Percentiles rank a stretch among this genome's conserved stretches.
Evolutionary conservation across 768 basidiomycete genomes (phyloP).

Genomic region (Kwoniella dejecticola): DNA sequence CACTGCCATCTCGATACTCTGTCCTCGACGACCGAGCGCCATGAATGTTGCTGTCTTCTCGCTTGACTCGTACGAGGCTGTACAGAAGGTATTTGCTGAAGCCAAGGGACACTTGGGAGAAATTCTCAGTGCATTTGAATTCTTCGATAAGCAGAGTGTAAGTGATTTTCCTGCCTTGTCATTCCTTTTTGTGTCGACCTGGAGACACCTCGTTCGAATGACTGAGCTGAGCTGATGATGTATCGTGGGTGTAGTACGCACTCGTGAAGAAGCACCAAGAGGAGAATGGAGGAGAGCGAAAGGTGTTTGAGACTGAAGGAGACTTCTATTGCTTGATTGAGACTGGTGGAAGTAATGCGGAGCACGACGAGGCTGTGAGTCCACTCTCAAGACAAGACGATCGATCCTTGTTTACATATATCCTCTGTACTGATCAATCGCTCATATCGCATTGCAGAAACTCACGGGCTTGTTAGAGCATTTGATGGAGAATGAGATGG

Average conservation of each 20-base stretch:
- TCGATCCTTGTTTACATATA: too few species aligned
- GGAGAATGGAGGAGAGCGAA: constrained; percentile 69
- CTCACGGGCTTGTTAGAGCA: constrained; percentile 71
- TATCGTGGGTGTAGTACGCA: constrained; percentile 59
- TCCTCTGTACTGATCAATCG: background rate
- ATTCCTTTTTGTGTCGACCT: background rate
- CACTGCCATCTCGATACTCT: constrained; percentile 91
- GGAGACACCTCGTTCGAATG: too few species aligned
- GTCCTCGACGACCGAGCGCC: constrained; percentile 72
- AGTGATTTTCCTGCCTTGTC: constrained; percentile 46
- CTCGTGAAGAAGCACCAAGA: constrained; percentile 60
- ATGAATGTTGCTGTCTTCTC: constrained; percentile 91
- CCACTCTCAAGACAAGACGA: too few species aligned
- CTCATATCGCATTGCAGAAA: constrained; percentile 64
- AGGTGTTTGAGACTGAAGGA: constrained; percentile 71
- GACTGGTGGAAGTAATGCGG: constrained; percentile 87
- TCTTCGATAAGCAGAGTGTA: constrained; percentile 72
- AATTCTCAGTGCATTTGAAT: constrained; percentile 96
- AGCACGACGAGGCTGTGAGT: constrained; percentile 88
- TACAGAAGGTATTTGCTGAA: constrained; percentile 78
- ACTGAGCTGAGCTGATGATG: constrained; percentile 64
- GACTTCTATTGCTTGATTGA: constrained; percentile 88
- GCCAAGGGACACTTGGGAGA: constrained; percentile 84
- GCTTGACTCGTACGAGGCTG: constrained; percentile 79
- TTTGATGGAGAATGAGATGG: constrained; percentile 72